phyloP scores from a whole-genome alignment of 768 basidiomycete genomes.

The Tephrocybe sp. region DNA sequence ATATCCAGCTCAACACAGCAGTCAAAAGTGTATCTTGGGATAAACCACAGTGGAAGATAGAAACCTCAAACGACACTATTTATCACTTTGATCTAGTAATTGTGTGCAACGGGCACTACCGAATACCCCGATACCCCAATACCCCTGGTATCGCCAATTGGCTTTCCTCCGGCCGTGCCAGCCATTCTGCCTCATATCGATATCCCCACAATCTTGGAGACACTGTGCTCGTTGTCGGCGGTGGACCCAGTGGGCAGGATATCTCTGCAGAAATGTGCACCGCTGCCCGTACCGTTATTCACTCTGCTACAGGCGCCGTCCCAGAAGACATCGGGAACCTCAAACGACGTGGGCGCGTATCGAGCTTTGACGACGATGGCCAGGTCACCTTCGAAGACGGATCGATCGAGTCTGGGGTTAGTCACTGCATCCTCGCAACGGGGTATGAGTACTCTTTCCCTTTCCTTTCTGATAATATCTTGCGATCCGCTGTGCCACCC shows the following conservation, averaged over 20 bases:
- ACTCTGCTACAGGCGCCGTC: conserved; percentile 43
- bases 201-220: conserved; percentile 41
- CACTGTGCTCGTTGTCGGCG: conserved; percentile 46
- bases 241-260: conserved; percentile 68
- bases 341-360: conserved; percentile 40
- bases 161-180: conserved; percentile 48
- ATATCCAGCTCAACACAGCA: conserved; percentile 60
- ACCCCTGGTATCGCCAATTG: conserved; percentile 60
- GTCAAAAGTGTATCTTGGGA: conserved; percentile 49
- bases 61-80: conserved; percentile 29
- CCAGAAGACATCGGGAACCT: conserved; percentile 30
- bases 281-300: conserved; percentile 45
- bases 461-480: conserved; percentile 45
- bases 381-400: conserved; percentile 60
- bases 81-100: conserved; percentile 60
- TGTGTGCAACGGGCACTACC: conserved; percentile 76
- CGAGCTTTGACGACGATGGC: conserved; percentile 37
- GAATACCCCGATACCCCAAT: conserved; percentile 57
- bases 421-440: conserved; percentile 71
- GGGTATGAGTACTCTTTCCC: conserved; percentile 68
- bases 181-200: conserved; percentile 71
- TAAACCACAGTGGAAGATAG: conserved; percentile 46
- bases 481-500: conserved; percentile 35
- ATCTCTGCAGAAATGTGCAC: conserved; percentile 57
- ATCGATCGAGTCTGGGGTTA: conserved; percentile 48